These are phyloP conservation scores for Vachellia collinsii DNA, from an alignment of 306 rosid genomes.

Conservation along the genomic window DNA sequence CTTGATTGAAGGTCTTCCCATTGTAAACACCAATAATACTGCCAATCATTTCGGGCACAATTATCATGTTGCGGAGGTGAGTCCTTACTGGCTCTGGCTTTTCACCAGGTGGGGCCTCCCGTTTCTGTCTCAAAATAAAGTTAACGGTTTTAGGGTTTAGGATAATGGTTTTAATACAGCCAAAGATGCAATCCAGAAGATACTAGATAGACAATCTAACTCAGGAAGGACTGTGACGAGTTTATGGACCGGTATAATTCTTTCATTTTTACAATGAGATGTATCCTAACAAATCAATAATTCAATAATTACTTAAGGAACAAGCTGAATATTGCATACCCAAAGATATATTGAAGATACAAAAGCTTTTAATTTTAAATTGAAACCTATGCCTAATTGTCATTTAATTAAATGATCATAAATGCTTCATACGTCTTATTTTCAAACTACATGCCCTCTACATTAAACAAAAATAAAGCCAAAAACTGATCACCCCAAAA, in stretches of 20 bases:
- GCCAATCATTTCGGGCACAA: constrained; percentile 43
- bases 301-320: neutral
- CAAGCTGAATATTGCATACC: neutral
- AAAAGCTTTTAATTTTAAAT: neutral
- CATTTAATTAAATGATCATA: neutral
- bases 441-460: neutral
- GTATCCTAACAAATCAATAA: neutral
- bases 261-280: neutral
- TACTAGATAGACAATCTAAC: neutral
- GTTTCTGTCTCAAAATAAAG: constrained; percentile 35
- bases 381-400: neutral
- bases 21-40: constrained; percentile 40
- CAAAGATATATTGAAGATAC: neutral
- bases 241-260: neutral
- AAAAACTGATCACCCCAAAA: neutral
- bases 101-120: constrained; percentile 47
- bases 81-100: constrained; percentile 48
- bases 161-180: neutral
- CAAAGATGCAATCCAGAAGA: neutral
- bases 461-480: neutral
- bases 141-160: neutral
- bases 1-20: constrained; percentile 48
- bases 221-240: neutral
- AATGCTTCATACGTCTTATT: neutral
- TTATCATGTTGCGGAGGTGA: constrained; percentile 46